Evolutionary conservation across 331 rosid genomes (phyloP).

Genomic region (Acacia pycnantha): DNA sequence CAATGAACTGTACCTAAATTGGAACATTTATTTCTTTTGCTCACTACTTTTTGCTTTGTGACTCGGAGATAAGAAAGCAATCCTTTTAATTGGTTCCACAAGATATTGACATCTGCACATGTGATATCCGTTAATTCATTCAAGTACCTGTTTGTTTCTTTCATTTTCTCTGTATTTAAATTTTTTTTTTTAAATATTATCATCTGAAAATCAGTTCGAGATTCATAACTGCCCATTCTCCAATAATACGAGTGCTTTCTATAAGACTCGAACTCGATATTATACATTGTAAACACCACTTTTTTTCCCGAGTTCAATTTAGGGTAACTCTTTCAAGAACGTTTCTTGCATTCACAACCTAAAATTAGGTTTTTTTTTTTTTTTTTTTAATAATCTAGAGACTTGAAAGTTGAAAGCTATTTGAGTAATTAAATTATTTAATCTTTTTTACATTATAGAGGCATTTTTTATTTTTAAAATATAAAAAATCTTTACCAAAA

Average conservation of each 20-base stretch:
- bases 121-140: background rate
- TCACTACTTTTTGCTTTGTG: background rate
- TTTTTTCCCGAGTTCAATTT: no score
- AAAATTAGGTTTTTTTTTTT: background rate
- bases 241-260: no score
- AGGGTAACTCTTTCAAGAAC: no score
- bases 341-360: no score
- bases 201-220: no score
- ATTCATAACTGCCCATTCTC: fast-evolving
- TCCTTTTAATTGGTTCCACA: background rate
- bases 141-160: background rate
- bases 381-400: background rate
- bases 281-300: no score
- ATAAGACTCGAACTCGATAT: no score
- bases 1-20: slow-evolving; percentile 1
- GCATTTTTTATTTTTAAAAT: background rate
- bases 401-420: background rate
- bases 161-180: background rate
- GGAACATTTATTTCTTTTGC: background rate
- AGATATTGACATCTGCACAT: background rate
- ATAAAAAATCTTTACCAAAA: background rate
- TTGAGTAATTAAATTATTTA: background rate
- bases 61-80: slow-evolving; percentile 12
- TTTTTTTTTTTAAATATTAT: no score
- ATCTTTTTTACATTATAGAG: background rate